These are phyloP conservation scores for Coprinopsis marcescibilis DNA, from an alignment of 768 basidiomycete genomes.

Conservation along the genomic window DNA sequence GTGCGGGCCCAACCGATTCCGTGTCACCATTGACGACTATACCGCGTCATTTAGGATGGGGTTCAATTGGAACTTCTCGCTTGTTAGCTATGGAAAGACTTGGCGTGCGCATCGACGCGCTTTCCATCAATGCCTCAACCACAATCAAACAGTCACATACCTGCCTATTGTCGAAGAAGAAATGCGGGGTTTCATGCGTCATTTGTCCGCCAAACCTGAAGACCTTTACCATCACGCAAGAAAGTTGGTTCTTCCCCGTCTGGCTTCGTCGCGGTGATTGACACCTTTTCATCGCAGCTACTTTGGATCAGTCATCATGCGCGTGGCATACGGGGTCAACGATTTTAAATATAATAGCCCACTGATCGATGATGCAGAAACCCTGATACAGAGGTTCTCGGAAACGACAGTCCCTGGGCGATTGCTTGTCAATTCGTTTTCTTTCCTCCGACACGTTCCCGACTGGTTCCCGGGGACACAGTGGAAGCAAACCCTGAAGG, in stretches of 20 bases:
- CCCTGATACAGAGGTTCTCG: background rate
- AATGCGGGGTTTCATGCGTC: background rate
- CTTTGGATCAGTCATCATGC: constrained; percentile 3
- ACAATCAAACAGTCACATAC: constrained; percentile 7
- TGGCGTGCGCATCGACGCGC: constrained; percentile 42
- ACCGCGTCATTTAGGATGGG: background rate
- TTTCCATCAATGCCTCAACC: constrained; percentile 15
- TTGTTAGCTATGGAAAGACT: constrained; percentile 30
- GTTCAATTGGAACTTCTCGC: background rate
- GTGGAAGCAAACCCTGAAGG: background rate
- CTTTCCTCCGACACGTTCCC: constrained; percentile 36
- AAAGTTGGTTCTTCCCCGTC: background rate
- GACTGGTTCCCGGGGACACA: constrained; percentile 34
- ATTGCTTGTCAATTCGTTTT: constrained; percentile 16
- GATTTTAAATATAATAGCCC: background rate
- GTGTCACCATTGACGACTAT: background rate
- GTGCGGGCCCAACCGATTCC: constrained; percentile 5
- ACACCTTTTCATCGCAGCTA: background rate
- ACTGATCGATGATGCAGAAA: constrained; percentile 5
- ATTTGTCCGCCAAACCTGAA: background rate
- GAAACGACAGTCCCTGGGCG: constrained; percentile 8
- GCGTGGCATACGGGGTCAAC: constrained; percentile 7
- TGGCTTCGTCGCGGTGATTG: background rate
- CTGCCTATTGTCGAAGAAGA: constrained; percentile 7
- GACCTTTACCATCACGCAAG: background rate